These are phyloP conservation scores for Pholiota molesta DNA, from an alignment of 768 basidiomycete species.

Conservation along the genomic window DNA sequence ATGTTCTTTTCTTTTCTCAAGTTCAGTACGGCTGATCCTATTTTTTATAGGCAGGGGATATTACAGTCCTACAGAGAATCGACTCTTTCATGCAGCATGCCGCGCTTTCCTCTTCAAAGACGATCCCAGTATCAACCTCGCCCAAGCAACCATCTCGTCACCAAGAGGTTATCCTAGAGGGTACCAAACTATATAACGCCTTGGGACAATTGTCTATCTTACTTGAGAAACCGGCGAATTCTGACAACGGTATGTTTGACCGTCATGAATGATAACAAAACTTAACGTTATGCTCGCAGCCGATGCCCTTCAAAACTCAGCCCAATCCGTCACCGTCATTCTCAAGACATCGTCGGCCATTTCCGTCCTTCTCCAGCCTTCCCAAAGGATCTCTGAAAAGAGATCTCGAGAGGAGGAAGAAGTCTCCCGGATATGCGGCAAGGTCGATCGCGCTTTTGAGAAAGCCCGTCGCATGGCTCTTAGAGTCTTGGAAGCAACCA, in stretches of 20 bases:
- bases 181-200: slow-evolving; percentile 35
- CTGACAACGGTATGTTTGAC: slow-evolving; percentile 9
- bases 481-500: slow-evolving; percentile 44
- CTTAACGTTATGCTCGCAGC: background rate
- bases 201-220: slow-evolving; percentile 48
- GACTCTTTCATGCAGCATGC: slow-evolving; percentile 38
- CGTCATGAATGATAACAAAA: background rate
- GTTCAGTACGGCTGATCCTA: background rate
- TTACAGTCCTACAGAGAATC: slow-evolving; percentile 50
- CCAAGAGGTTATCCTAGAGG: slow-evolving; percentile 31
- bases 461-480: slow-evolving; percentile 53
- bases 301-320: slow-evolving; percentile 9
- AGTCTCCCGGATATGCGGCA: slow-evolving; percentile 42
- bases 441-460: slow-evolving; percentile 65
- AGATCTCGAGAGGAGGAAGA: slow-evolving; percentile 33
- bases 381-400: background rate
- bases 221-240: slow-evolving; percentile 12
- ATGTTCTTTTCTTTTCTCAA: slow-evolving; percentile 15
- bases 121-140: background rate
- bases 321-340: slow-evolving; percentile 11
- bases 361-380: slow-evolving; percentile 14
- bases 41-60: slow-evolving; percentile 46
- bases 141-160: slow-evolving; percentile 10
- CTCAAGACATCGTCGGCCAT: slow-evolving; percentile 10
- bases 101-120: slow-evolving; percentile 19